phyloP scores from a whole-genome alignment of 805 yeast genomes.

The Metschnikowia shivogae region DNA sequence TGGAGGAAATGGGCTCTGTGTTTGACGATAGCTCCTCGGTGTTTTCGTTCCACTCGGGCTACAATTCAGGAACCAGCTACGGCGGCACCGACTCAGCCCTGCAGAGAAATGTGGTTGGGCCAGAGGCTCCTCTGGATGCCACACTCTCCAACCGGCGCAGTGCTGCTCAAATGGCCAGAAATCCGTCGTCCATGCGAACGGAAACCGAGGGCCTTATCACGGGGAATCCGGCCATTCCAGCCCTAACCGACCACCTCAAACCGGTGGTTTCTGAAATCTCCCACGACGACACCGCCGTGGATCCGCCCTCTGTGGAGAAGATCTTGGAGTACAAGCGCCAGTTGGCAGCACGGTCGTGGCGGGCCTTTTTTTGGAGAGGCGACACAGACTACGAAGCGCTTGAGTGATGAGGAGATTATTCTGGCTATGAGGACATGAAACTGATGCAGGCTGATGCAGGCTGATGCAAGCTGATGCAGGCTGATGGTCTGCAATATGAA shows the following conservation, averaged over 20 bases:
- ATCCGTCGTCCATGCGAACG: slow-evolving; percentile 28
- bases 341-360: slow-evolving; percentile 10
- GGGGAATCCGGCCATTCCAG: slow-evolving; percentile 23
- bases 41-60: slow-evolving; percentile 39
- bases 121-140: slow-evolving; percentile 6
- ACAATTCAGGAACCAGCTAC: slow-evolving; percentile 11
- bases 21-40: slow-evolving; percentile 60
- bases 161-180: slow-evolving; percentile 44
- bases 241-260: slow-evolving; percentile 11
- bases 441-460: too few species aligned
- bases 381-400: slow-evolving; percentile 9
- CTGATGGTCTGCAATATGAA: too few species aligned
- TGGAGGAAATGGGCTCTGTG: slow-evolving; percentile 89
- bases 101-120: slow-evolving; percentile 7
- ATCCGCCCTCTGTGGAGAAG: slow-evolving; percentile 17
- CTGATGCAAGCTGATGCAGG: too few species aligned
- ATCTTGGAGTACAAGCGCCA: slow-evolving; percentile 10
- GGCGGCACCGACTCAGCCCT: slow-evolving; percentile 14
- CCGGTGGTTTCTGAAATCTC: slow-evolving; percentile 16
- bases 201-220: slow-evolving; percentile 31
- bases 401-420: too few species aligned
- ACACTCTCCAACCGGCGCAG: slow-evolving; percentile 14
- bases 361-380: neutral
- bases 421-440: too few species aligned
- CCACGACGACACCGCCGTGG: slow-evolving; percentile 16